These are phyloP conservation scores for Tylopilus orsonianus DNA, from an alignment of 1,284 basidiomycete species.

Conservation along the genomic window DNA sequence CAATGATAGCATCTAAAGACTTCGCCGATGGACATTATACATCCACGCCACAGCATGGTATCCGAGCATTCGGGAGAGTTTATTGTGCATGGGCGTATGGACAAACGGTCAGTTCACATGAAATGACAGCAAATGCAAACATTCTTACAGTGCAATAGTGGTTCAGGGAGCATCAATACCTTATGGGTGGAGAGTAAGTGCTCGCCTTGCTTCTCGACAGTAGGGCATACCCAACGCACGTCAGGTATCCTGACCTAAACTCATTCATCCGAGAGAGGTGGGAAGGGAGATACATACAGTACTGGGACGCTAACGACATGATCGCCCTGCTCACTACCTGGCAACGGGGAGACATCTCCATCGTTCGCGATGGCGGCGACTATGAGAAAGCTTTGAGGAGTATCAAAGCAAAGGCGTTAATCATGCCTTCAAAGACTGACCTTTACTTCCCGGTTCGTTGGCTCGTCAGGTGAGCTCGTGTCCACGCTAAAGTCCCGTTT, in stretches of 20 bases:
- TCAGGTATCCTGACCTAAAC: constrained; percentile 35
- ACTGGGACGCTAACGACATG: constrained; percentile 45
- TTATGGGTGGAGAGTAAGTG: constrained; percentile 33
- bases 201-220: not conserved
- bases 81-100: constrained; percentile 42
- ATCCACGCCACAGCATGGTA: constrained; percentile 32
- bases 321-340: constrained; percentile 40
- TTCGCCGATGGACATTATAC: constrained; percentile 38
- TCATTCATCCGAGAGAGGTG: constrained; percentile 37
- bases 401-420: constrained; percentile 32
- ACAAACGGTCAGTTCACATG: constrained; percentile 33
- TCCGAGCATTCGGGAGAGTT: constrained; percentile 38
- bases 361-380: constrained; percentile 30
- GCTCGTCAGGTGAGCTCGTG: not conserved
- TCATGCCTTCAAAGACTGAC: constrained; percentile 38
- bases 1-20: constrained; percentile 37
- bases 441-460: constrained; percentile 36
- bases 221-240: not conserved
- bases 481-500: constrained; percentile 3
- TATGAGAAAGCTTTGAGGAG: constrained; percentile 30
- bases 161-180: constrained; percentile 37
- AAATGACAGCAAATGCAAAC: not conserved
- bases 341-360: constrained; percentile 41
- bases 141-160: constrained; percentile 28
- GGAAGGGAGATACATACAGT: constrained; percentile 35